These are phyloP conservation scores for Heracleum sosnowskyi DNA, from an alignment of 129 eudicot species.

Conservation along the genomic window DNA sequence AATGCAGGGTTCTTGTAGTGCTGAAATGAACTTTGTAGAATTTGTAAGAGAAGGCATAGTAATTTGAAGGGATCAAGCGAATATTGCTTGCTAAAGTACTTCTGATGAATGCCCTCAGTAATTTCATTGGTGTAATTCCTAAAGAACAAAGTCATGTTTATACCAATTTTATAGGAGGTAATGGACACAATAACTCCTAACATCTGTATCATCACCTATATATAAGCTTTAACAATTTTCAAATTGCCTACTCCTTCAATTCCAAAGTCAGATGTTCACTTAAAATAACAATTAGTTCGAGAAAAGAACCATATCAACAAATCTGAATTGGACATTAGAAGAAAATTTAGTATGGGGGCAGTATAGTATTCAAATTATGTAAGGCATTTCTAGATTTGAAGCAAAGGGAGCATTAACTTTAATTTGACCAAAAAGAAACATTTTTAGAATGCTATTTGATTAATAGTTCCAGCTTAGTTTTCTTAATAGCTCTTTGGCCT, in stretches of 20 bases:
- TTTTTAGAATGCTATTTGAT: not conserved
- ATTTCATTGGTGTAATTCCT: not conserved
- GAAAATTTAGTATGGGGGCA: not conserved
- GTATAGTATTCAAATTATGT: not conserved
- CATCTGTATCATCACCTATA: not conserved
- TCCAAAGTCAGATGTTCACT: not conserved
- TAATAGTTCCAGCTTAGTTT: not conserved
- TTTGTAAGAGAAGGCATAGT: too few relatives aligned
- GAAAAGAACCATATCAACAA: not conserved
- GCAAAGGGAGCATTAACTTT: not conserved
- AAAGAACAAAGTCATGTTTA: not conserved
- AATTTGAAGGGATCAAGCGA: not conserved
- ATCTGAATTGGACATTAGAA: not conserved
- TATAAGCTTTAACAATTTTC: not conserved
- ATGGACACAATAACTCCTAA: not conserved
- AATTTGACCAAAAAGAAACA: not conserved
- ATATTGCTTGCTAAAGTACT: not conserved
- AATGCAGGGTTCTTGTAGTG: too few relatives aligned
- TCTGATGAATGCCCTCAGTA: not conserved
- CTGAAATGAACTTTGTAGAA: too few relatives aligned
- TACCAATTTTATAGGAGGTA: not conserved
- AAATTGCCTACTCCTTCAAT: not conserved
- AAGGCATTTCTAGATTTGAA: not conserved
- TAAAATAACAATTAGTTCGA: not conserved
- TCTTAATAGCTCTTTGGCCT: not conserved